phyloP scores from a whole-genome alignment of 257 asterid species.

The Cynanchum wilfordii region DNA sequence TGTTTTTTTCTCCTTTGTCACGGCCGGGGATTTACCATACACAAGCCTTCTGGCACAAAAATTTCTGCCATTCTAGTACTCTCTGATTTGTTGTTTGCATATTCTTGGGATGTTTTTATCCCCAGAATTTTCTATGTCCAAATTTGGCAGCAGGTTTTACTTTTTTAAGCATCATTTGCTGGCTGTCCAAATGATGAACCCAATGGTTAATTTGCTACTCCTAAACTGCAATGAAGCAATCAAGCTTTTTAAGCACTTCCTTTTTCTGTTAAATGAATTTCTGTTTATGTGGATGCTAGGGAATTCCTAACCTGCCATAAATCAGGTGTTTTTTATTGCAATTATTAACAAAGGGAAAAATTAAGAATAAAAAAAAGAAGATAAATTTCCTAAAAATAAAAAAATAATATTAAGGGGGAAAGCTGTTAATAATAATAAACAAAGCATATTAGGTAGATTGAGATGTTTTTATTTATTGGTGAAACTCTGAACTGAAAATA shows the following conservation, averaged over 20 bases:
- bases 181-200: not conserved
- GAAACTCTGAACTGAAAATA: no score
- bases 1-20: conserved; percentile 16
- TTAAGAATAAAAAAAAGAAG: no score
- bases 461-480: no score
- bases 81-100: not conserved
- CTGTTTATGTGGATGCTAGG: not conserved
- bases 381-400: no score
- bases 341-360: no score
- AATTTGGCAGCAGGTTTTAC: not conserved
- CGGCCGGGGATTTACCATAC: not conserved
- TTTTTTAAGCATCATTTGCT: not conserved
- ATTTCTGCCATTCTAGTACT: conserved; percentile 1
- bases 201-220: not conserved
- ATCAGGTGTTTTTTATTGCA: no score
- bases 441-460: no score
- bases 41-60: not conserved
- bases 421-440: no score
- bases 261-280: not conserved
- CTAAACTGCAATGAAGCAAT: not conserved
- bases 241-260: not conserved
- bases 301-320: not conserved
- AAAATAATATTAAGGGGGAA: no score
- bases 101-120: conserved; percentile 12
- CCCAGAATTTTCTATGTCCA: not conserved